These are phyloP conservation scores for Onygena corvina DNA, from an alignment of 2,329 filamentous ascomycete genomes.

Conservation along the genomic window DNA sequence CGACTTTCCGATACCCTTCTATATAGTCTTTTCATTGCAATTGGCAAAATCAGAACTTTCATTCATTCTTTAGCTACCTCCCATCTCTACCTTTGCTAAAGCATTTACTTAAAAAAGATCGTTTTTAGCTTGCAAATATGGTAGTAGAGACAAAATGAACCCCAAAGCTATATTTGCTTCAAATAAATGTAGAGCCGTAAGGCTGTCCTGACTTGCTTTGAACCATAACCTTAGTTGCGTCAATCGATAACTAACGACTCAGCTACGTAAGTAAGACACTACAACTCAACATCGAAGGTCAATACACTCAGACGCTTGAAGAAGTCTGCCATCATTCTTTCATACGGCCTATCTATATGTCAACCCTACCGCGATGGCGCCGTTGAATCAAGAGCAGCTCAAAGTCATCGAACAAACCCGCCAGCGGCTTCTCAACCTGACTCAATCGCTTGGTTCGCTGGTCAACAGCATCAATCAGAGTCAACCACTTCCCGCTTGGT, in stretches of 20 bases:
- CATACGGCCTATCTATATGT: neutral
- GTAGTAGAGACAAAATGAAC: too few relatives aligned
- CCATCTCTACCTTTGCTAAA: neutral
- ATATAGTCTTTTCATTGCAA: neutral
- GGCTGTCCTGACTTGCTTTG: too few relatives aligned
- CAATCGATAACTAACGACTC: too few relatives aligned
- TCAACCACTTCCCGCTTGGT: constrained; percentile 58
- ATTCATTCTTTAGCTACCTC: neutral
- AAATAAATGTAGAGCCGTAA: too few relatives aligned
- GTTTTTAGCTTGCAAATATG: too few relatives aligned
- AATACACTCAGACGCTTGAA: constrained; percentile 1
- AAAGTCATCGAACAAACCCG: constrained; percentile 61
- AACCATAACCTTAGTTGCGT: too few relatives aligned
- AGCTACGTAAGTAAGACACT: too few relatives aligned
- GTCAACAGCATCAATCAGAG: constrained; percentile 48
- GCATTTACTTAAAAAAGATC: too few relatives aligned
- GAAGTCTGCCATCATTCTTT: neutral
- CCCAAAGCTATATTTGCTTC: too few relatives aligned
- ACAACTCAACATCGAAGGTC: too few relatives aligned
- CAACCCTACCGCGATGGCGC: constrained; percentile 23
- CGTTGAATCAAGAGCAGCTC: constrained; percentile 32
- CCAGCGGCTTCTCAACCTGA: constrained; percentile 55
- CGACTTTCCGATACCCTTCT: constrained; percentile 1
- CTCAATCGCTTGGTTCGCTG: constrained; percentile 55
- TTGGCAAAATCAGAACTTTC: neutral